phyloP scores from a whole-genome alignment of 1,284 basidiomycete genomes.

The Erythrobasidium hasegawianum region DNA sequence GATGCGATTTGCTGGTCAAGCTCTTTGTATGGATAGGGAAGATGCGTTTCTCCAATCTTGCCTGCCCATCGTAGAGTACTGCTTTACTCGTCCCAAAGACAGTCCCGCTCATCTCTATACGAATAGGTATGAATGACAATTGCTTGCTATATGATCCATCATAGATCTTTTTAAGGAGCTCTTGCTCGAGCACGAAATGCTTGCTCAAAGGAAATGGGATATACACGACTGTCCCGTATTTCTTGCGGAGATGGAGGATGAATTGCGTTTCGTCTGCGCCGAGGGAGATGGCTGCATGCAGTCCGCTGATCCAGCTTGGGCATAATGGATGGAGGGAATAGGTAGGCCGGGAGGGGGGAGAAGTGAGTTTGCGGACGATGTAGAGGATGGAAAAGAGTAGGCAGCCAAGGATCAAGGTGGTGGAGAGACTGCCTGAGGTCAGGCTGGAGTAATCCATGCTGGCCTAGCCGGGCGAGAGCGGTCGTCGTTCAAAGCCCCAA shows the following conservation, averaged over 20 bases:
- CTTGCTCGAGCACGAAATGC: slow-evolving; percentile 34
- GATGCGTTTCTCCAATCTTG: slow-evolving; percentile 22
- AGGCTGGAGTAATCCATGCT: too few species aligned
- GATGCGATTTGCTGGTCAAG: slow-evolving; percentile 24
- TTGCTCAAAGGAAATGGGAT: slow-evolving; percentile 40
- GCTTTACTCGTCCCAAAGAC: slow-evolving; percentile 32
- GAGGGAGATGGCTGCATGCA: slow-evolving; percentile 31
- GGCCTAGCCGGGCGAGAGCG: too few species aligned
- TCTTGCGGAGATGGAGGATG: slow-evolving; percentile 13
- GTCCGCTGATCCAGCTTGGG: slow-evolving; percentile 17
- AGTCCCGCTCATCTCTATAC: slow-evolving; percentile 33
- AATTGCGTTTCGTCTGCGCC: slow-evolving; percentile 40
- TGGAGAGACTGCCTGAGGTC: too few species aligned
- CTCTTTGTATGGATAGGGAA: slow-evolving; percentile 37
- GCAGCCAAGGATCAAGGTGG: too few species aligned
- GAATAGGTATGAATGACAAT: slow-evolving; percentile 41
- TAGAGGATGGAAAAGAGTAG: too few species aligned
- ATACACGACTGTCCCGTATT: slow-evolving; percentile 34
- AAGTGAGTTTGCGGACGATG: too few species aligned
- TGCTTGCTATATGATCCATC: slow-evolving; percentile 18
- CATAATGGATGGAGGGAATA: slow-evolving; percentile 22
- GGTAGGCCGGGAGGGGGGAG: slow-evolving; percentile 5
- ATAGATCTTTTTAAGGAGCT: slow-evolving; percentile 34
- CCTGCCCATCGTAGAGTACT: slow-evolving; percentile 12
- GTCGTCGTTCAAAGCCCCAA: too few species aligned